These are phyloP conservation scores for Bipolaris oryzae DNA, from an alignment of 2,329 filamentous ascomycete species.

Conservation along the genomic window DNA sequence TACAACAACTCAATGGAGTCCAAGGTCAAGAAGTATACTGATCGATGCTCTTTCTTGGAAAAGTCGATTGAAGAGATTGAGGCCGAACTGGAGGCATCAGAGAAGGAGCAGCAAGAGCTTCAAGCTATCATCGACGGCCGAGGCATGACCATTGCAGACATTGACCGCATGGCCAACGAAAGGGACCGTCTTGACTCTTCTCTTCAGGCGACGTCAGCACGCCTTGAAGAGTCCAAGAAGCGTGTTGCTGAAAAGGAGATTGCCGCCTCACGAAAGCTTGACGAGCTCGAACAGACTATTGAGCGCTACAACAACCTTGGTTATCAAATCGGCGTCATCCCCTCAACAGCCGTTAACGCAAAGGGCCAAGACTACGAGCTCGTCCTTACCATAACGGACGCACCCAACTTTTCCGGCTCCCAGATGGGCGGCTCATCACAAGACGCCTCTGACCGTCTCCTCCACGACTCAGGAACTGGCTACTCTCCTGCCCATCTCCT, in stretches of 20 bases:
- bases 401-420: slow-evolving; percentile 70
- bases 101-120: slow-evolving; percentile 78
- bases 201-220: slow-evolving; percentile 74
- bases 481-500: slow-evolving; percentile 90
- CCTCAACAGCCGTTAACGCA: slow-evolving; percentile 80
- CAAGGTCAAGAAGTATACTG: slow-evolving; percentile 87
- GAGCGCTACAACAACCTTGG: slow-evolving; percentile 93
- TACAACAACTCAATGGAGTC: slow-evolving; percentile 86
- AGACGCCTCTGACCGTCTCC: slow-evolving; percentile 70
- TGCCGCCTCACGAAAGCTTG: slow-evolving; percentile 84
- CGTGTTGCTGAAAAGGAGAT: slow-evolving; percentile 83
- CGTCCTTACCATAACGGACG: slow-evolving; percentile 77
- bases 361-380: slow-evolving; percentile 87
- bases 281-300: slow-evolving; percentile 88
- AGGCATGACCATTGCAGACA: slow-evolving; percentile 96
- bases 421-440: slow-evolving; percentile 56
- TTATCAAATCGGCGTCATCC: slow-evolving; percentile 92
- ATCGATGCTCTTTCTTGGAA: slow-evolving; percentile 78
- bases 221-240: slow-evolving; percentile 84
- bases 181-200: slow-evolving; percentile 90
- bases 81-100: slow-evolving; percentile 79
- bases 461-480: slow-evolving; percentile 80
- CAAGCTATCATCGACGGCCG: slow-evolving; percentile 89
- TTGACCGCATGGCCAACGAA: slow-evolving; percentile 97
- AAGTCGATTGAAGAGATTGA: slow-evolving; percentile 85